A percentile compares a stretch with the other conserved stretches of the same genome.
These are phyloP conservation scores for Leccinum variicolor DNA, from an alignment of 768 basidiomycete species.

Conservation along the genomic window DNA sequence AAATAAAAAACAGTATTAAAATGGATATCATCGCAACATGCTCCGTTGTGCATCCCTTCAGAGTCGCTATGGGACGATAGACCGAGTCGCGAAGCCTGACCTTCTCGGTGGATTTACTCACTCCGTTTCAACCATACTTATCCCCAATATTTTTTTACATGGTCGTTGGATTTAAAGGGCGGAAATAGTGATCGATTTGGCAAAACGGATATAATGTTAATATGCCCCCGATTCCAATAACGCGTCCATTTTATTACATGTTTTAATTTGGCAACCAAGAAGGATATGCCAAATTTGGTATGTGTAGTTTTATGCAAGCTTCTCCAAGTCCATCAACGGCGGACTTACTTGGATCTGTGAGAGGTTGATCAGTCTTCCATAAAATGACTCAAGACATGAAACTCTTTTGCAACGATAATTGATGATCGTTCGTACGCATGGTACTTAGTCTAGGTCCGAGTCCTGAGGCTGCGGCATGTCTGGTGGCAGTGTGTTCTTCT, in stretches of 20 bases:
- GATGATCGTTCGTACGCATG: not conserved
- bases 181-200: not conserved
- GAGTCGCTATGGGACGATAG: not conserved
- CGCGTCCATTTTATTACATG: not conserved
- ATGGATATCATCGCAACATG: not conserved
- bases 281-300: constrained; percentile 26
- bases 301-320: constrained; percentile 17
- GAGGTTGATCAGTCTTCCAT: not conserved
- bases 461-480: not conserved
- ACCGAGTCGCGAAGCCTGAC: not conserved
- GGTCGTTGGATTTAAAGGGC: not conserved
- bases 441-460: not conserved
- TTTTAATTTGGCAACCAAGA: not conserved
- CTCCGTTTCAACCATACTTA: not conserved
- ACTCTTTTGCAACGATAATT: not conserved
- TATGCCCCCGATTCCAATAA: not conserved
- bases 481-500: not conserved
- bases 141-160: not conserved
- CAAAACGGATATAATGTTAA: not conserved
- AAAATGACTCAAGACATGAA: not conserved
- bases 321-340: not conserved
- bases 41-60: not conserved
- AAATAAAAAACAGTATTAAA: too few relatives aligned
- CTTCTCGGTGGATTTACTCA: not conserved
- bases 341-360: not conserved